Conservation (phyloP, 1,284 basidiomycete genomes). For the Trametes sp. region DNA sequence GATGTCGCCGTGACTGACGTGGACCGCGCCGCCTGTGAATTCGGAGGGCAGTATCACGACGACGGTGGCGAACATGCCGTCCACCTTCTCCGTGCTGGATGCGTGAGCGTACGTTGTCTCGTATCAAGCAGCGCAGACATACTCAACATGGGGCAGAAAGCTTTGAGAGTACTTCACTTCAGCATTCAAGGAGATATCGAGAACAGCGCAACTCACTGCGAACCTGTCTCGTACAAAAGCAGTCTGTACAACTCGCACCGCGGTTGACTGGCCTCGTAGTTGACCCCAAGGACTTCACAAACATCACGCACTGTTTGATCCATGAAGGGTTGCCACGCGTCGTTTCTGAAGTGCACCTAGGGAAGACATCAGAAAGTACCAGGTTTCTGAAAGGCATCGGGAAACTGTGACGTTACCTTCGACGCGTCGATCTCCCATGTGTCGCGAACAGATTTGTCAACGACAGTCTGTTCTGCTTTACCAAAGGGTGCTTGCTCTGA, state of each 20-base stretch:
- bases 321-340: slow-evolving; percentile 36
- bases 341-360: slow-evolving; percentile 34
- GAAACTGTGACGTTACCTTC: slow-evolving; percentile 18
- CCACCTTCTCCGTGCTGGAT: slow-evolving; percentile 47
- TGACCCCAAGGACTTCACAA: slow-evolving; percentile 36
- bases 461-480: slow-evolving; percentile 34
- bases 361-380: not conserved
- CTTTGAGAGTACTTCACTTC: not conserved
- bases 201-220: slow-evolving; percentile 46
- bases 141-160: not conserved
- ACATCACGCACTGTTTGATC: slow-evolving; percentile 34
- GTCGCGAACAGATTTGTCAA: slow-evolving; percentile 39
- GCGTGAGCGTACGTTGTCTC: not conserved
- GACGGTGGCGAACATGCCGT: slow-evolving; percentile 55
- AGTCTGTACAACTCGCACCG: slow-evolving; percentile 54
- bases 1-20: slow-evolving; percentile 46
- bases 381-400: not conserved
- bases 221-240: slow-evolving; percentile 53
- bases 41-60: slow-evolving; percentile 53
- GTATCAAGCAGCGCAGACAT: not conserved
- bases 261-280: slow-evolving; percentile 31
- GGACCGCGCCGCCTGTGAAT: slow-evolving; percentile 51
- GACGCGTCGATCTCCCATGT: slow-evolving; percentile 41
- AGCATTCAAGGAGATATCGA: not conserved
- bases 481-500: slow-evolving; percentile 47